Evolutionary conservation across 2,329 filamentous ascomycete species (phyloP).

Genomic region (Ophiostoma sp.): DNA sequence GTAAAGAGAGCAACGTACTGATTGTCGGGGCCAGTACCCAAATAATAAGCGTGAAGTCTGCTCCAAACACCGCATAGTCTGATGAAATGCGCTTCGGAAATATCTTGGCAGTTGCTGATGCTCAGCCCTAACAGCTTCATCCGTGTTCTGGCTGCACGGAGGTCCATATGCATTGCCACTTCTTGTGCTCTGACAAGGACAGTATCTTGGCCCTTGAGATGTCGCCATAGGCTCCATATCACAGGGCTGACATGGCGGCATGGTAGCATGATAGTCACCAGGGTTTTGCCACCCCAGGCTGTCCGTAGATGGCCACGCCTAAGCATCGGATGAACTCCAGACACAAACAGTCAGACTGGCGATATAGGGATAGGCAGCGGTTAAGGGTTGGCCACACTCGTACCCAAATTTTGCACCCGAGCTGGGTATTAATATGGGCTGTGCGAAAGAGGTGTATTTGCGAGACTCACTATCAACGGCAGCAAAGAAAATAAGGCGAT

Average conservation of each 20-base stretch:
- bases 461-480: background rate
- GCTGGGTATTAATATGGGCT: background rate
- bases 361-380: background rate
- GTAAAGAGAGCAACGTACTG: background rate
- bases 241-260: background rate
- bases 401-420: background rate
- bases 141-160: background rate
- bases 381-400: background rate
- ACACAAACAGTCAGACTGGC: background rate
- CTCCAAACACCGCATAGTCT: background rate
- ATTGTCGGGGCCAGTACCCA: background rate
- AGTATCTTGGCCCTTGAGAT: background rate
- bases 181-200: background rate
- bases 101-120: conserved; percentile 5
- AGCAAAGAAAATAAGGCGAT: background rate
- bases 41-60: background rate
- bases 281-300: background rate
- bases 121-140: background rate
- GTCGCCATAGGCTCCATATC: background rate
- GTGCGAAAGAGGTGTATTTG: background rate
- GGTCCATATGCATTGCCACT: background rate
- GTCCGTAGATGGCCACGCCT: background rate
- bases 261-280: background rate
- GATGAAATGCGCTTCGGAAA: background rate
- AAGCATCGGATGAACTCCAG: background rate